phyloP scores from a whole-genome alignment of 192 early-diverging fungal species.

The Coemansia sp. region DNA sequence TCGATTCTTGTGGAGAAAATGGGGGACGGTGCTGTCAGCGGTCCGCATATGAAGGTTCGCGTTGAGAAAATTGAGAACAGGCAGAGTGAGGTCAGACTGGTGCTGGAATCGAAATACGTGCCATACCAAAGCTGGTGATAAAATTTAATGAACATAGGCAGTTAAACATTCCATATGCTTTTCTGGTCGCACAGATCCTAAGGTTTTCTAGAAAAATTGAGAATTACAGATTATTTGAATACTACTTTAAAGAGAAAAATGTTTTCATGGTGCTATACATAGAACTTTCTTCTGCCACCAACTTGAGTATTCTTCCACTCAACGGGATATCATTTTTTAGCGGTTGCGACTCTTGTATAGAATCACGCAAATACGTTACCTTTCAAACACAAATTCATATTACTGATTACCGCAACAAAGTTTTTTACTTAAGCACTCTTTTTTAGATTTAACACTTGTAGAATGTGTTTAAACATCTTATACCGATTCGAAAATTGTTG shows the following conservation, averaged over 20 bases:
- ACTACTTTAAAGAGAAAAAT: background rate
- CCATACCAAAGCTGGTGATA: slow-evolving; percentile 43
- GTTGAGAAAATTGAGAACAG: slow-evolving; percentile 26
- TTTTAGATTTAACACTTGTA: too few species aligned
- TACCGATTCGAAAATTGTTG: background rate
- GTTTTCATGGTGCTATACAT: background rate
- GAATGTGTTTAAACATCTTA: background rate
- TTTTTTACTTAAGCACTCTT: too few species aligned
- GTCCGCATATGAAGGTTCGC: slow-evolving; percentile 28
- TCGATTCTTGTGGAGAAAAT: slow-evolving; percentile 38
- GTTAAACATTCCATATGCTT: background rate
- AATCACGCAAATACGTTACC: too few species aligned
- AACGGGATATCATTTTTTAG: background rate
- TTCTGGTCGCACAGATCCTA: background rate
- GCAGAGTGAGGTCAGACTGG: slow-evolving; percentile 24
- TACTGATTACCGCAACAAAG: too few species aligned
- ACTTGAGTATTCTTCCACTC: background rate
- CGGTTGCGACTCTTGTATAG: too few species aligned
- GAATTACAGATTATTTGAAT: background rate
- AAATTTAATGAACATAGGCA: background rate
- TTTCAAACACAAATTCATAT: too few species aligned
- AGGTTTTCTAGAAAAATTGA: background rate
- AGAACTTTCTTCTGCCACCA: background rate
- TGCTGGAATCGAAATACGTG: slow-evolving; percentile 34
- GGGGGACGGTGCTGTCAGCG: slow-evolving; percentile 45